Conservation (phyloP, 208 protist species). For the Trypanosoma melophagium region DNA sequence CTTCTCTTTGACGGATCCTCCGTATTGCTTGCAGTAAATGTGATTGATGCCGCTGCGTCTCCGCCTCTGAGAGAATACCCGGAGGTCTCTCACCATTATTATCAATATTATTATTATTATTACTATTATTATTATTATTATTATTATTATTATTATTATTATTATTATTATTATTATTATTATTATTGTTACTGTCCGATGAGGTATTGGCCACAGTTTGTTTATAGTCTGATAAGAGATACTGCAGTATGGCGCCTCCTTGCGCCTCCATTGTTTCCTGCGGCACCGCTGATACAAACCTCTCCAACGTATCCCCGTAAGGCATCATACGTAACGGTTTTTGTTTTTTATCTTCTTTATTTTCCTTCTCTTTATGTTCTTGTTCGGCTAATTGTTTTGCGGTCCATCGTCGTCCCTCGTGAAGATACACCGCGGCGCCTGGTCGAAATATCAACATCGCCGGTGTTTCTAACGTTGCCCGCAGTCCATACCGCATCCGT, state of each 20-base stretch:
- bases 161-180: neutral
- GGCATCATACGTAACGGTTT: slow-evolving; percentile 11
- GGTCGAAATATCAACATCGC: slow-evolving; percentile 18
- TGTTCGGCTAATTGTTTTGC: neutral
- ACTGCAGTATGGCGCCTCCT: neutral
- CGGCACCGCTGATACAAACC: slow-evolving; percentile 11
- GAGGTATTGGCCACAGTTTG: neutral
- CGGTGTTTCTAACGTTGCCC: neutral
- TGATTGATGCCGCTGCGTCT: neutral
- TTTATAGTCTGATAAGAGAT: slow-evolving; percentile 13
- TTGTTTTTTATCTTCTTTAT: neutral
- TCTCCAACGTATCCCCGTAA: neutral
- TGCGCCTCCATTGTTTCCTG: neutral
- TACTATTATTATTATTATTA: neutral
- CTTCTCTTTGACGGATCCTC: neutral
- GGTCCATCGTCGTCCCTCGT: neutral
- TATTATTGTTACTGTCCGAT: neutral
- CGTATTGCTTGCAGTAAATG: neutral
- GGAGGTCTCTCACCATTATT: neutral
- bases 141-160: neutral
- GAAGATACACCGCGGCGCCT: slow-evolving; percentile 20
- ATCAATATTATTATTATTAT: neutral
- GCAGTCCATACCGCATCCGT: neutral
- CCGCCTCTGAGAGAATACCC: slow-evolving; percentile 13
- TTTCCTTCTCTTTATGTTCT: neutral